Evolutionary conservation across 1,139 yeast species (phyloP).

Genomic region (Trichomonascaceae sp.): DNA sequence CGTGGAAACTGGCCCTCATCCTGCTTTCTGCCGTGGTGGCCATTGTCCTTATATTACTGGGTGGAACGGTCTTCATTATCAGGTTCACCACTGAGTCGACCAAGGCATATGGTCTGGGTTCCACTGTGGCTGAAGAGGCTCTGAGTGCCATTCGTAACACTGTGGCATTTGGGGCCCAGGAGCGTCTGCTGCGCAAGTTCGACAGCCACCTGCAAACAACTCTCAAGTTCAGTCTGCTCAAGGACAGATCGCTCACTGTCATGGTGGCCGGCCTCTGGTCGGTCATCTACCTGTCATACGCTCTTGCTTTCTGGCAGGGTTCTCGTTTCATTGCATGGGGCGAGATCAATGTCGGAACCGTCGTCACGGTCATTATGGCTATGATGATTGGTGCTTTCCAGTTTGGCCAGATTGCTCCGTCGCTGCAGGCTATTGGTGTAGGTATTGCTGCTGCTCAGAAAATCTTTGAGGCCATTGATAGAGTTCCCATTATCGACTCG

Average conservation of each 20-base stretch:
- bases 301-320: slow-evolving; percentile 34
- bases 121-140: slow-evolving; percentile 32
- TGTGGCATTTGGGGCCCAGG: slow-evolving; percentile 32
- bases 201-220: slow-evolving; percentile 22
- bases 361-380: slow-evolving; percentile 27
- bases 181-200: slow-evolving; percentile 24
- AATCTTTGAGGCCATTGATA: slow-evolving; percentile 31
- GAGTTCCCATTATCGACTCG: slow-evolving; percentile 28
- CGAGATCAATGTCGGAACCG: slow-evolving; percentile 21
- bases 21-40: slow-evolving; percentile 26
- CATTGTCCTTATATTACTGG: slow-evolving; percentile 19
- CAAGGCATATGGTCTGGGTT: slow-evolving; percentile 25
- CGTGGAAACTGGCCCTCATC: slow-evolving; percentile 30
- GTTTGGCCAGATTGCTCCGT: slow-evolving; percentile 31
- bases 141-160: slow-evolving; percentile 30
- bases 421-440: slow-evolving; percentile 26
- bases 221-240: slow-evolving; percentile 17
- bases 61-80: slow-evolving; percentile 21
- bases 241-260: slow-evolving; percentile 22
- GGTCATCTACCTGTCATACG: slow-evolving; percentile 25
- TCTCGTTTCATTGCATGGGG: slow-evolving; percentile 27
- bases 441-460: slow-evolving; percentile 31
- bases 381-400: slow-evolving; percentile 32
- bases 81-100: slow-evolving; percentile 22
- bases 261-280: slow-evolving; percentile 29